Percentiles rank a stretch among this genome's conserved stretches.
Evolutionary conservation across 257 asterid genomes (phyloP).

Genomic region (Lycium barbarum): DNA sequence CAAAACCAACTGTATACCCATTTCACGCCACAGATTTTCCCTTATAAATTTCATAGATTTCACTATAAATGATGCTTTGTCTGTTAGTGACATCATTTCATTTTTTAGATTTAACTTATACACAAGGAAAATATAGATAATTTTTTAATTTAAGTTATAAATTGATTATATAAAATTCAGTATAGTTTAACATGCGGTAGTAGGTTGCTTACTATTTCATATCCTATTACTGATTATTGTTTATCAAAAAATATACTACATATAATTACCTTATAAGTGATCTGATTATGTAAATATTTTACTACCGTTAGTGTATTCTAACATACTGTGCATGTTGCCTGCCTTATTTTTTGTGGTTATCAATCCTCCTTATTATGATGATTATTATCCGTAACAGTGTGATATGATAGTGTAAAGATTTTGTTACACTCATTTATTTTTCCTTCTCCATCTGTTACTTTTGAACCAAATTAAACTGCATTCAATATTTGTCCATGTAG

Average conservation of each 20-base stretch:
- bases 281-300: not conserved
- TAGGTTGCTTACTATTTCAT: not conserved
- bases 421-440: not conserved
- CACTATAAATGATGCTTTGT: not conserved
- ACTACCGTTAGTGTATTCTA: not conserved
- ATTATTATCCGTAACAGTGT: not conserved
- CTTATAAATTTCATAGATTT: slow-evolving; percentile 9
- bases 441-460: not conserved
- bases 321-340: not conserved
- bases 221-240: not conserved
- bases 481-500: not conserved
- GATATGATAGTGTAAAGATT: not conserved
- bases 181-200: too few relatives aligned
- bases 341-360: not conserved
- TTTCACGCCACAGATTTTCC: not conserved
- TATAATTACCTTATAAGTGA: not conserved
- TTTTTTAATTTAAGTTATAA: too few relatives aligned
- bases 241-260: not conserved
- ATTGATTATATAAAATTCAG: not conserved
- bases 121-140: not conserved
- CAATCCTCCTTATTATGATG: not conserved
- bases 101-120: not conserved
- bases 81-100: not conserved
- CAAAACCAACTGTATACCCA: slow-evolving; percentile 7
- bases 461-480: not conserved